phyloP scores from a whole-genome alignment of 2,329 filamentous ascomycete genomes.

The Ophiosphaerella herpotricha region DNA sequence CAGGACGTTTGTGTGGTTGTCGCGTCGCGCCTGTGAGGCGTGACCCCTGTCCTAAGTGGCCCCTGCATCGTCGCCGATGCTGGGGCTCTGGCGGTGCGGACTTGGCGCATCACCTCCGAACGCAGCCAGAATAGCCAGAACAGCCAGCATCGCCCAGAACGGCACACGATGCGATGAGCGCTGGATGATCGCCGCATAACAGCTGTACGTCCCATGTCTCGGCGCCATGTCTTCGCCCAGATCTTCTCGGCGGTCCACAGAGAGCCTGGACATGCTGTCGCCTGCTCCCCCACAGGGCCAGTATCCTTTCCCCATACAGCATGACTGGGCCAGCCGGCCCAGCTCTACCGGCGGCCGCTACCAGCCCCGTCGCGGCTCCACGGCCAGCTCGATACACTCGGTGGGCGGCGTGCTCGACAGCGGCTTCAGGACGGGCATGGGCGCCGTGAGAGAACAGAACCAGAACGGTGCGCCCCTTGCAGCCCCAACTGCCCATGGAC shows the following conservation, averaged over 20 bases:
- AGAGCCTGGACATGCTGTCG: slow-evolving; percentile 55
- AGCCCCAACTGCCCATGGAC: neutral
- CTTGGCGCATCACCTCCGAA: too few species aligned
- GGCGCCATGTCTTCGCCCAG: slow-evolving; percentile 45
- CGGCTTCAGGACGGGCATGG: slow-evolving; percentile 60
- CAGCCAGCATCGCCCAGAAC: neutral
- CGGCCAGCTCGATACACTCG: slow-evolving; percentile 84
- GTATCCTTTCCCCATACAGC: slow-evolving; percentile 63
- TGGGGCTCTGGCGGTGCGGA: too few species aligned
- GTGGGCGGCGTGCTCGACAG: slow-evolving; percentile 83
- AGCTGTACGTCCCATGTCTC: slow-evolving; percentile 44
- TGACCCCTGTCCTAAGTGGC: neutral
- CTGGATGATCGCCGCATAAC: neutral
- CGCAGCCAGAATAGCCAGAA: too few species aligned
- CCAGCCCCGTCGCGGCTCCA: slow-evolving; percentile 73
- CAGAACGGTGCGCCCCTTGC: slow-evolving; percentile 72
- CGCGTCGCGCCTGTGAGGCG: neutral
- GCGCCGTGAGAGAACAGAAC: slow-evolving; percentile 71
- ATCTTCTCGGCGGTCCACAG: slow-evolving; percentile 52
- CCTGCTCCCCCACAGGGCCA: slow-evolving; percentile 48
- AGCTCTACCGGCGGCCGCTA: slow-evolving; percentile 54
- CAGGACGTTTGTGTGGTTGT: neutral
- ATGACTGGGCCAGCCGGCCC: slow-evolving; percentile 57
- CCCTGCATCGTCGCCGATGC: too few species aligned
- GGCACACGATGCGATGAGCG: slow-evolving; percentile 15